Percentiles rank a stretch among this genome's conserved stretches.
Evolutionary conservation across 2,329 filamentous ascomycete species (phyloP).

Genomic region (Sarocladiaceae sp.): DNA sequence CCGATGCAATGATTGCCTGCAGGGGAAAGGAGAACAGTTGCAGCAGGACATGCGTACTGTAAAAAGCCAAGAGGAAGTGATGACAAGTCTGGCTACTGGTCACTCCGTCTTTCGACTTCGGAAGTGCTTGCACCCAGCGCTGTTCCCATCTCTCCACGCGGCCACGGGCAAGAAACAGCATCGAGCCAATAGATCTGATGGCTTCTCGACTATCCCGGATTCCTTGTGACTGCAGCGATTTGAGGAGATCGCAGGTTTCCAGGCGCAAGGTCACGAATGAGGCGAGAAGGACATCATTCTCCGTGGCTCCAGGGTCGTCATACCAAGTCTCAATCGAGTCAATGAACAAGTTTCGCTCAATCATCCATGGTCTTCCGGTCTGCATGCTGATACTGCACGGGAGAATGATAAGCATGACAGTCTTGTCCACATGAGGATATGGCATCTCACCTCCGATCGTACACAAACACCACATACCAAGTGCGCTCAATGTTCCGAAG

Average conservation of each 20-base stretch:
- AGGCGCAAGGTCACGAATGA: slow-evolving; percentile 31
- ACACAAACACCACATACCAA: slow-evolving; percentile 34
- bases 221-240: slow-evolving; percentile 16
- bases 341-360: slow-evolving; percentile 31
- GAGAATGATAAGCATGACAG: neutral
- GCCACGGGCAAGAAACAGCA: slow-evolving; percentile 18
- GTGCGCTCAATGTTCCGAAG: slow-evolving; percentile 30
- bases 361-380: slow-evolving; percentile 37
- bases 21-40: slow-evolving; percentile 31
- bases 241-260: slow-evolving; percentile 29
- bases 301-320: slow-evolving; percentile 22
- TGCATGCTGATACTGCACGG: slow-evolving; percentile 32
- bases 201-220: neutral
- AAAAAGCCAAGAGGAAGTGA: slow-evolving; percentile 32
- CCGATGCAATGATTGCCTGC: slow-evolving; percentile 24
- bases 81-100: slow-evolving; percentile 21
- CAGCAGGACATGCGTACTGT: slow-evolving; percentile 31
- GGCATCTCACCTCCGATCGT: slow-evolving; percentile 29
- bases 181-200: slow-evolving; percentile 15
- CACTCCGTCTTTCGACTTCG: slow-evolving; percentile 3
- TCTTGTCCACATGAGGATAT: neutral
- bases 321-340: slow-evolving; percentile 31
- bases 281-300: slow-evolving; percentile 30
- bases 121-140: slow-evolving; percentile 16
- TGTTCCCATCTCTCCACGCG: slow-evolving; percentile 21